Base-by-base conservation (phyloP, 805 yeast species). In the Candida montana region DNA sequence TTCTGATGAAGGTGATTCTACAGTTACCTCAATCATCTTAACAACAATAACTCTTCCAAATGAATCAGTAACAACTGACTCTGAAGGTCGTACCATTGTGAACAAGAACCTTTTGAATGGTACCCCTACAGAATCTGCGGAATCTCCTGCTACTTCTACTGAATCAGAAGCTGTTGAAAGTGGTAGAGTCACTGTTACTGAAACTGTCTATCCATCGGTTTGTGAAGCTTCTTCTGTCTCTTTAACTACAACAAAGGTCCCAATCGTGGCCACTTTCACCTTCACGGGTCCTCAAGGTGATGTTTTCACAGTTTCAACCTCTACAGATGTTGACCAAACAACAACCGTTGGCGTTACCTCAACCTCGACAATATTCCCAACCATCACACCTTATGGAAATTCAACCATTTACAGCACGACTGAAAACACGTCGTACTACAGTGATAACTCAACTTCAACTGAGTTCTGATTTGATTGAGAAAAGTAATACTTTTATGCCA, bases 311-410 rank as follows among this genome's bases (percentile, higher is more conserved):
- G 41, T 55, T 6, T 39, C 48, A 2, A 41, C 61, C 4, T 48
- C 59, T 2, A 51, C 59, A 13, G 54, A 51, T 17, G 42, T 55
- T 37, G 61, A 54, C 0, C 55, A 54, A 35, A 54, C 58, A 8
- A 40, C 51, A 8, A 55, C 61, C 2, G 36, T 50, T 16, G 44
- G 42, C 30, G 15, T 50, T 16, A 54, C 60, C 8, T 48, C 54
- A 15, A 48, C 51, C 8, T 48, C 54, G 13, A 48, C 51, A 4
- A 18, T 42, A 7, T 15, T 12, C 16, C 32, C 40, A 19, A 28
- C 41, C 5, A 6, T 13, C 2, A 69, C 69, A 12, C 67, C 68
- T 7, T 17, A 26, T 18, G n/a, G 10, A n/a, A 29, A 18, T 28
- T 57, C 62, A 28, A 50, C 46, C 5, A 68, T 53, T 13, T 29